A percentile compares a stretch with the other conserved stretches of the same genome.
phyloP scores from a whole-genome alignment of 129 eudicot species.

The Flaveria linearis region DNA sequence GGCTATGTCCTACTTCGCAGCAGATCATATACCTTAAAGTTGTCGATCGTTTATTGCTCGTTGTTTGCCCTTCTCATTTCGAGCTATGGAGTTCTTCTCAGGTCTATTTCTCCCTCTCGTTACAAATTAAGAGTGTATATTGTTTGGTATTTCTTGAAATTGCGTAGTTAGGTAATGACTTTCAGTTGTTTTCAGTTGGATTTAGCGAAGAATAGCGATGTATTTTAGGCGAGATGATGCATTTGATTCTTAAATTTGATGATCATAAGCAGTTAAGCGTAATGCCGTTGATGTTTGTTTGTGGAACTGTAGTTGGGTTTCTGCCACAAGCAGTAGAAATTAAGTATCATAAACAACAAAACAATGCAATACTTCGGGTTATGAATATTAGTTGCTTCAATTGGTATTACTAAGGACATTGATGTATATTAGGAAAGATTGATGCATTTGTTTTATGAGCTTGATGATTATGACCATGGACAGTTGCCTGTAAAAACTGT shows the following conservation, averaged over 20 bases:
- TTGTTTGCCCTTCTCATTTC: constrained; percentile 81
- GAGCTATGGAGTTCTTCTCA: constrained; percentile 98
- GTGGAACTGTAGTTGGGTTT: constrained; percentile 15
- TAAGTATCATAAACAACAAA: neutral
- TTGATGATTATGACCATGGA: constrained; percentile 13
- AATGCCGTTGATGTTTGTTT: constrained; percentile 11
- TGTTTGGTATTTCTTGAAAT: neutral
- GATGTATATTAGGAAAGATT: neutral
- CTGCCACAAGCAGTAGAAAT: constrained; percentile 9
- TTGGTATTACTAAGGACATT: neutral
- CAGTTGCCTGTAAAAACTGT: neutral
- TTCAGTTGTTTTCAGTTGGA: constrained; percentile 8
- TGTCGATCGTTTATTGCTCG: constrained; percentile 62
- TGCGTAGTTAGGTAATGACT: neutral
- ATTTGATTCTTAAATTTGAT: constrained; percentile 14
- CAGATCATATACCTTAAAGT: constrained; percentile 77
- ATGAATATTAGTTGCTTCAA: constrained; percentile 1
- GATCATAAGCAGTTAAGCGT: constrained; percentile 13
- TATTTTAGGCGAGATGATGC: neutral
- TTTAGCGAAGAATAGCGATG: neutral
- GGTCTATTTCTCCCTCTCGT: constrained; percentile 39
- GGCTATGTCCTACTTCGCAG: constrained; percentile 59
- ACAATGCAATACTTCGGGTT: neutral
- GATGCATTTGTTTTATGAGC: constrained; percentile 15
- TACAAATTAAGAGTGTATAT: constrained; percentile 1